phyloP scores from a whole-genome alignment of 805 yeast species.

The Candida sonorensis region DNA sequence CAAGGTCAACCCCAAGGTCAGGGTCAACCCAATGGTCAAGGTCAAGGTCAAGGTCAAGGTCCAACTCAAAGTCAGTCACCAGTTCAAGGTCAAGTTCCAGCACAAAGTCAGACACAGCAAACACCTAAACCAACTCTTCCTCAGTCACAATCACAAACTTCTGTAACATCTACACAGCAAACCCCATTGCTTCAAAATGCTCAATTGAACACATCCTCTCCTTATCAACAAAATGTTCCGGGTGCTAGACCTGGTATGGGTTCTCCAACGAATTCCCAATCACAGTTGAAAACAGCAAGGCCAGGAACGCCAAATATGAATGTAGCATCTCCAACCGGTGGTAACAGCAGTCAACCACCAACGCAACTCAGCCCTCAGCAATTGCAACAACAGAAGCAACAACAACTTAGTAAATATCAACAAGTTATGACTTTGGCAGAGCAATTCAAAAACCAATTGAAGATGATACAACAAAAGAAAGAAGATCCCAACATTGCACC shows the following conservation, averaged over 20 bases:
- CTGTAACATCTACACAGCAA: conserved; percentile 1
- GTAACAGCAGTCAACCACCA: conserved; percentile 3
- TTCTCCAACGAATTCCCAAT: conserved; percentile 9
- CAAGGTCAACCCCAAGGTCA: conserved; percentile 22
- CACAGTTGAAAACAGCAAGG: conserved; percentile 3
- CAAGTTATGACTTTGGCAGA: conserved; percentile 40
- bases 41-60: conserved; percentile 6
- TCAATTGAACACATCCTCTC: conserved; percentile 11
- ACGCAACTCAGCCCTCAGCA: conserved; percentile 17
- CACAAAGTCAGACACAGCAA: not conserved
- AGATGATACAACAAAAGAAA: conserved; percentile 43
- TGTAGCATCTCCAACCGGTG: not conserved
- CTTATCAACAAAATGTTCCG: conserved; percentile 10
- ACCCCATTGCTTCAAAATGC: conserved; percentile 11
- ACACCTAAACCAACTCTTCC: not conserved
- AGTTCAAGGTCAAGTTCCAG: conserved; percentile 7
- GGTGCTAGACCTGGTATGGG: conserved; percentile 20
- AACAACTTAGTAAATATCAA: conserved; percentile 31
- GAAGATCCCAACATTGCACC: conserved; percentile 36
- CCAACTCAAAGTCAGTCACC: no score
- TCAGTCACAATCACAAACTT: conserved; percentile 1
- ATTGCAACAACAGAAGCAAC: conserved; percentile 21
- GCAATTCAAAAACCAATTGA: conserved; percentile 43
- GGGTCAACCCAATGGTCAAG: conserved; percentile 12
- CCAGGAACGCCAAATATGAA: not conserved